A percentile compares a stretch with the other conserved stretches of the same genome.
phyloP scores from a whole-genome alignment of 176 grass and related monocot species.

The Thalia dealbata region DNA sequence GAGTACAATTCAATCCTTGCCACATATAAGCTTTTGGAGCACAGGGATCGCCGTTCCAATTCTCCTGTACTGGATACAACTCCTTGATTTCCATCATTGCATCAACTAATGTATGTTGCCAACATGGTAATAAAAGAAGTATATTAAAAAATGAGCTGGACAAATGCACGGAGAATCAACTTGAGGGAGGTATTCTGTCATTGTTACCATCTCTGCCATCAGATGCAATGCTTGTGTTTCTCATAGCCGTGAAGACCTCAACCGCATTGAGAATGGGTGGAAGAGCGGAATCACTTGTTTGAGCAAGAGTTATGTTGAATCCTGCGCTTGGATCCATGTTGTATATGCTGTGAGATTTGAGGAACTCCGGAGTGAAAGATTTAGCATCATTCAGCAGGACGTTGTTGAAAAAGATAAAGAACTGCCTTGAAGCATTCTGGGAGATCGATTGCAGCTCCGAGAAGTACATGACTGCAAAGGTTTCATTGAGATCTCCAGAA shows the following conservation, averaged over 20 bases:
- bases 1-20: conserved; percentile 23
- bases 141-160: no score
- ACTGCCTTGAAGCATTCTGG: conserved; percentile 14
- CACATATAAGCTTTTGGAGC: conserved; percentile 13
- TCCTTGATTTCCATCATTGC: conserved; percentile 23
- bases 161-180: no score
- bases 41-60: conserved; percentile 36
- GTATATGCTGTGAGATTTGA: neutral
- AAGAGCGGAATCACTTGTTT: conserved; percentile 33
- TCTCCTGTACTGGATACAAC: conserved; percentile 17
- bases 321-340: neutral
- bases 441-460: conserved; percentile 7
- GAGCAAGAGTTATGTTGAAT: conserved; percentile 26
- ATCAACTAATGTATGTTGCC: conserved; percentile 8
- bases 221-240: conserved; percentile 15
- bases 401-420: conserved; percentile 30
- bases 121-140: no score
- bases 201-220: conserved; percentile 30
- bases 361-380: conserved; percentile 15
- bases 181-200: neutral
- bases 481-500: conserved; percentile 8
- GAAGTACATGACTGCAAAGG: conserved; percentile 22
- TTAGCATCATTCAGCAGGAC: conserved; percentile 1
- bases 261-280: conserved; percentile 48
- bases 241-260: conserved; percentile 34